A percentile compares a stretch with the other conserved stretches of the same genome.
These are phyloP conservation scores for Auxenochlorella pyrenoidosa DNA, from an alignment of 139 green algal species.

Conservation along the genomic window DNA sequence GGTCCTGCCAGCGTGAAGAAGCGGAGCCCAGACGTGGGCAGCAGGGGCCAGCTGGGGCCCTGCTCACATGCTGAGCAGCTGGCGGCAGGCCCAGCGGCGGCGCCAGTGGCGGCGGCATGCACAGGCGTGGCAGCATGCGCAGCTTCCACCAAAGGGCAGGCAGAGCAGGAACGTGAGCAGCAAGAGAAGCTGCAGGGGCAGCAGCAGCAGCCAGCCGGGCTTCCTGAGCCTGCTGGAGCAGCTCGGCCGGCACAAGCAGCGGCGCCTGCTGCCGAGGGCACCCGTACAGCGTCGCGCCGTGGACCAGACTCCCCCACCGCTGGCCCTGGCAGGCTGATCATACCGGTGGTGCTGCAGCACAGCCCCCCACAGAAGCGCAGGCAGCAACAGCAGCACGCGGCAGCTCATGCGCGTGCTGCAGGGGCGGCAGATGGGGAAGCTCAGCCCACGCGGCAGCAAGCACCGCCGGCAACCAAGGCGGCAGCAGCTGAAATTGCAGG, in stretches of 20 bases:
- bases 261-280: not conserved
- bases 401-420: not conserved
- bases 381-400: not conserved
- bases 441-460: not conserved
- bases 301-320: too few species aligned
- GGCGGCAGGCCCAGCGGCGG: not conserved
- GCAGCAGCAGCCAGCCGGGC: not conserved
- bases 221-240: not conserved
- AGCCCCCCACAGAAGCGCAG: not conserved
- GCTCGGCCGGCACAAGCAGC: not conserved
- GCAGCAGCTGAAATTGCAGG: not conserved
- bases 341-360: slow-evolving; percentile 30
- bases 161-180: not conserved
- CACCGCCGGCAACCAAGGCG: not conserved
- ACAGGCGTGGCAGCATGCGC: not conserved
- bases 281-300: not conserved
- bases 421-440: too few species aligned
- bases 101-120: not conserved
- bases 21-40: not conserved
- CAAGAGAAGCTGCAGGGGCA: not conserved
- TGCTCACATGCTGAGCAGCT: not conserved
- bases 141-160: not conserved
- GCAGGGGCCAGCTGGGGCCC: not conserved
- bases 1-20: slow-evolving; percentile 18
- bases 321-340: not conserved